Conservation (phyloP, 371 early-diverging fungal genomes). For the Apophysomyces trapeziformis region DNA sequence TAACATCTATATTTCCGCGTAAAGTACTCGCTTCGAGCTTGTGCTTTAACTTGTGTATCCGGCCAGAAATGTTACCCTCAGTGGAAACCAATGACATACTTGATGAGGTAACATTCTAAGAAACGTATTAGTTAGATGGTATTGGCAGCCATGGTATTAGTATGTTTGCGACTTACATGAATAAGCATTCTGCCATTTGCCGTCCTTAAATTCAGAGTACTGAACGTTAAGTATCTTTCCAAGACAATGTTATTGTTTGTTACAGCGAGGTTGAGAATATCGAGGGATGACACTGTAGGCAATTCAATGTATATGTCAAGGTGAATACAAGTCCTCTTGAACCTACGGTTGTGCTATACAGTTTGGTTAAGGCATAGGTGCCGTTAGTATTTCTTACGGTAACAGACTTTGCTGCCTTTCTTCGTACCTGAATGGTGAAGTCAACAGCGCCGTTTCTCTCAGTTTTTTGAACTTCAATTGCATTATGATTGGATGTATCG, state of each 20-base stretch:
- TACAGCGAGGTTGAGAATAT: not conserved
- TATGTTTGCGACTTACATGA: not conserved
- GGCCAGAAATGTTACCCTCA: not conserved
- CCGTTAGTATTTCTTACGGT: not conserved
- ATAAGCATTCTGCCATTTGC: not conserved
- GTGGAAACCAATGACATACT: not conserved
- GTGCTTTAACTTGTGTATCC: not conserved
- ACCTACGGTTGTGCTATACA: not conserved
- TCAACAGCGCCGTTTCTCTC: not conserved
- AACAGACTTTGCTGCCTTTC: not conserved
- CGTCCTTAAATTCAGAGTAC: not conserved
- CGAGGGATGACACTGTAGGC: not conserved
- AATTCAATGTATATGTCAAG: not conserved
- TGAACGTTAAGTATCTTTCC: not conserved
- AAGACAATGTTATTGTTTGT: not conserved
- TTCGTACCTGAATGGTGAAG: not conserved
- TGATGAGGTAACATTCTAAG: not conserved
- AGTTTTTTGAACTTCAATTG: not conserved
- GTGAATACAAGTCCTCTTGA: not conserved
- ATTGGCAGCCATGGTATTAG: not conserved
- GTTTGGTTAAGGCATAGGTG: not conserved
- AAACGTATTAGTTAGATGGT: not conserved
- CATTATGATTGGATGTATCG: not conserved
- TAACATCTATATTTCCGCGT: not conserved
- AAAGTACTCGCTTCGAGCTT: not conserved